Evolutionary conservation across 768 basidiomycete genomes (phyloP).

Genomic region (Tubosaeta sp.): DNA sequence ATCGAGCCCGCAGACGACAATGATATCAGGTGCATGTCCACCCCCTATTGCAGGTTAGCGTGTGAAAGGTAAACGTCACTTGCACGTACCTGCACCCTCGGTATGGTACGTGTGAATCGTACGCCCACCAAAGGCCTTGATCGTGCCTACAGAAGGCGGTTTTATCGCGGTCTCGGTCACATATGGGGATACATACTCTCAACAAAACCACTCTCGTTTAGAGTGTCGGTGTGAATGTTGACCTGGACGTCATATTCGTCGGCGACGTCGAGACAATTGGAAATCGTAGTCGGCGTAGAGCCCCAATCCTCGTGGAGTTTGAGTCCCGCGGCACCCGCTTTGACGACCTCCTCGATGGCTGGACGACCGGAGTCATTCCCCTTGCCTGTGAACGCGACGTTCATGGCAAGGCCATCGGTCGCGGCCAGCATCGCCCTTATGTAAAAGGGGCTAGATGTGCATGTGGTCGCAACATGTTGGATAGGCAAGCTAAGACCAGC

Average conservation of each 20-base stretch:
- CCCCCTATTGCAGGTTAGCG: slow-evolving; percentile 49
- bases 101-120: slow-evolving; percentile 98
- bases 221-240: slow-evolving; percentile 92
- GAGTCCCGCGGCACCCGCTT: slow-evolving; percentile 81
- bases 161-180: not conserved
- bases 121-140: slow-evolving; percentile 81
- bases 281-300: slow-evolving; percentile 77
- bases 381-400: slow-evolving; percentile 94
- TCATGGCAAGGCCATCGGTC: slow-evolving; percentile 85
- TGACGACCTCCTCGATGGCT: slow-evolving; percentile 76
- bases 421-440: slow-evolving; percentile 89
- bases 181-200: slow-evolving; percentile 55
- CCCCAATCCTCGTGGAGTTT: slow-evolving; percentile 99
- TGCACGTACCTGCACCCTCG: slow-evolving; percentile 76
- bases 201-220: slow-evolving; percentile 97
- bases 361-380: slow-evolving; percentile 82
- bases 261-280: slow-evolving; percentile 70
- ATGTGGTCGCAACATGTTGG: slow-evolving; percentile 91
- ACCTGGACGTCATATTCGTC: slow-evolving; percentile 96
- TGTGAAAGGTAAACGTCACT: not conserved
- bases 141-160: slow-evolving; percentile 54
- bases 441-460: slow-evolving; percentile 87
- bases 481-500: too few relatives aligned
- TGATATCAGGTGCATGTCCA: slow-evolving; percentile 97
- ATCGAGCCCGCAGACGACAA: slow-evolving; percentile 85